These are phyloP conservation scores for Oldenlandia corymbosa DNA, from an alignment of 257 asterid species.

Conservation along the genomic window DNA sequence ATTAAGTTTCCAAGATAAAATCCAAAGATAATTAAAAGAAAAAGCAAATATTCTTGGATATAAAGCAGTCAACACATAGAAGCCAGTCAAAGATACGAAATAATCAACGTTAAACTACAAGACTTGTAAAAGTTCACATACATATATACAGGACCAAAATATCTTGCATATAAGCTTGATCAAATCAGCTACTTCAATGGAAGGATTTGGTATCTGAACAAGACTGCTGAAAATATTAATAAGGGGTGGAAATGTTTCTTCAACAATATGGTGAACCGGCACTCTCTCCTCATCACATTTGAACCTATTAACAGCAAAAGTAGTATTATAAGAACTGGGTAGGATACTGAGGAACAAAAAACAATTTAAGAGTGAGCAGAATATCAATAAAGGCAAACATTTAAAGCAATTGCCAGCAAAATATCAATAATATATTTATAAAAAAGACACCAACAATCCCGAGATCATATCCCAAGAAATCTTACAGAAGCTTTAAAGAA, in stretches of 20 bases:
- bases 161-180: slow-evolving; percentile 96
- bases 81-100: not conserved
- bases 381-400: no score
- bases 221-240: slow-evolving; percentile 72
- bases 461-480: not conserved
- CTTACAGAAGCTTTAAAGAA: no score
- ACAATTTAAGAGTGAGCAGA: not conserved
- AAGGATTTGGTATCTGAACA: slow-evolving; percentile 73
- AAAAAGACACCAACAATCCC: no score
- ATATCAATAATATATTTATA: no score
- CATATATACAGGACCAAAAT: slow-evolving; percentile 96
- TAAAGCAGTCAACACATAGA: not conserved
- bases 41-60: not conserved
- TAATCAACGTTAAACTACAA: not conserved
- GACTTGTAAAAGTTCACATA: slow-evolving; percentile 27
- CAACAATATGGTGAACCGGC: slow-evolving; percentile 82
- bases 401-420: no score
- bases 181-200: slow-evolving; percentile 84
- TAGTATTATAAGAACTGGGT: slow-evolving; percentile 2
- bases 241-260: slow-evolving; percentile 84
- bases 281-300: slow-evolving; percentile 95
- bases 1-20: not conserved
- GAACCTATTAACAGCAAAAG: slow-evolving; percentile 56
- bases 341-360: not conserved
- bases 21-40: not conserved